Evolutionary conservation across 208 protist species (phyloP).

Genomic region (Acanthamoeba royreba): DNA sequence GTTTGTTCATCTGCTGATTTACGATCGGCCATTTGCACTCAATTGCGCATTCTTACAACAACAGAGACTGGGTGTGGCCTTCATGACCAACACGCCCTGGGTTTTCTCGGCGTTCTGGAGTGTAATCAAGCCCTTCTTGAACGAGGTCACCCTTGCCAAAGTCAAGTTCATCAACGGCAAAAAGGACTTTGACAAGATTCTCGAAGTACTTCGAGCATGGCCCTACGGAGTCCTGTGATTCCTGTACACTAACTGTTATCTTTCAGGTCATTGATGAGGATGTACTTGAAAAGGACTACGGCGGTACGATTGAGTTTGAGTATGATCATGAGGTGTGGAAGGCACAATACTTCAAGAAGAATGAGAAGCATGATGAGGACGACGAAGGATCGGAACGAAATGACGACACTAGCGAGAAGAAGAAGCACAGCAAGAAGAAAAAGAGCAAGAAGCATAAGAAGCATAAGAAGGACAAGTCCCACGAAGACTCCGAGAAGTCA

Average conservation of each 20-base stretch:
- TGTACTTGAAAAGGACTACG: neutral
- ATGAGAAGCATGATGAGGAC: neutral
- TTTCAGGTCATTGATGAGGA: neutral
- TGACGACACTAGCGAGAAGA: neutral
- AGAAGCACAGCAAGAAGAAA: neutral
- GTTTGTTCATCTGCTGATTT: neutral
- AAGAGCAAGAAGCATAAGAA: neutral
- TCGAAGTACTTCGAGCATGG: neutral
- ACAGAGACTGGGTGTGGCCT: neutral
- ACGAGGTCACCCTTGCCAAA: slow-evolving; percentile 34
- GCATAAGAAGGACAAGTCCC: neutral
- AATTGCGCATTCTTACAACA: neutral
- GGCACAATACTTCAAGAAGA: neutral
- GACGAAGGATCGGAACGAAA: neutral
- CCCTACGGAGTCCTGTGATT: neutral
- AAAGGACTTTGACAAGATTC: slow-evolving; percentile 27
- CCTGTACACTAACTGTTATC: neutral
- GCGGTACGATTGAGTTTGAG: neutral
- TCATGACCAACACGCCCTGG: slow-evolving; percentile 45
- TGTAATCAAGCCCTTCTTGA: slow-evolving; percentile 35
- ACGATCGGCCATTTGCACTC: neutral
- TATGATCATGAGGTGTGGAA: slow-evolving; percentile 30
- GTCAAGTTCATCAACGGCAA: slow-evolving; percentile 5
- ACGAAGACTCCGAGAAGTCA: neutral
- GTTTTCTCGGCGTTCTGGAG: slow-evolving; percentile 26